Evolutionary conservation across 2,329 filamentous ascomycete genomes (phyloP).

Genomic region (Cladosporium sp.): DNA sequence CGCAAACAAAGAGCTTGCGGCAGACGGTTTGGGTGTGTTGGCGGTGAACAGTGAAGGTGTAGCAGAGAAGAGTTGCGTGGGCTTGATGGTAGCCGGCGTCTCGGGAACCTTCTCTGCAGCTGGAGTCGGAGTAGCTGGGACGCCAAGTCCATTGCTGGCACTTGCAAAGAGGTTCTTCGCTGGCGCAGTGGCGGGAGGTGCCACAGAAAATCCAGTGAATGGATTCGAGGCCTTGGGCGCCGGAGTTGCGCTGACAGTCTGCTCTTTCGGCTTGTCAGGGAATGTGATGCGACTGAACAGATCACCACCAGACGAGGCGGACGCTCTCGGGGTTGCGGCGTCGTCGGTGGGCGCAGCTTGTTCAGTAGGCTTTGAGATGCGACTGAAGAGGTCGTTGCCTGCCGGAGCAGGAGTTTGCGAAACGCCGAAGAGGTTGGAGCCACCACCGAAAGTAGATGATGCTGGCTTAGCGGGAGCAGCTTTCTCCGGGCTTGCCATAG

Average conservation of each 20-base stretch:
- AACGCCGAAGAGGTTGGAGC: conserved; percentile 13
- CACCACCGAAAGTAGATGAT: not conserved
- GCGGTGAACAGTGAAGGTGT: conserved; percentile 4
- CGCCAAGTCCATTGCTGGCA: not conserved
- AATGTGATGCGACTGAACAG: conserved; percentile 8
- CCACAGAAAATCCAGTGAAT: conserved; percentile 7
- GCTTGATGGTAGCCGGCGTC: not conserved
- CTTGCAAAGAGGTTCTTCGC: conserved; percentile 11
- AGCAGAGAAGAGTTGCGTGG: not conserved
- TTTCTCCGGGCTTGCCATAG: conserved; percentile 23
- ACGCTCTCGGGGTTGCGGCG: conserved; percentile 3
- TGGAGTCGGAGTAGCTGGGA: conserved; percentile 6
- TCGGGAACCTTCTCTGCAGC: not conserved
- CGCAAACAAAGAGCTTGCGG: conserved; percentile 11
- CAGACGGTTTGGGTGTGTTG: conserved; percentile 6
- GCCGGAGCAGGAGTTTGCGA: conserved; percentile 7
- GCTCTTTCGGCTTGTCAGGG: conserved; percentile 3
- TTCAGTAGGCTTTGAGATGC: conserved; percentile 13
- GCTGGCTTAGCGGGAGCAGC: conserved; percentile 13
- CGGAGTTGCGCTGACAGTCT: conserved; percentile 7
- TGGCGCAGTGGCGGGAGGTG: conserved; percentile 11
- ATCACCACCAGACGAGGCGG: conserved; percentile 1
- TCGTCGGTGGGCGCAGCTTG: not conserved
- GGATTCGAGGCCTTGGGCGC: conserved; percentile 8
- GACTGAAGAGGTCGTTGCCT: conserved; percentile 16